Base-by-base conservation (phyloP, 2,329 filamentous ascomycete species). In the Endothia cerciana region DNA sequence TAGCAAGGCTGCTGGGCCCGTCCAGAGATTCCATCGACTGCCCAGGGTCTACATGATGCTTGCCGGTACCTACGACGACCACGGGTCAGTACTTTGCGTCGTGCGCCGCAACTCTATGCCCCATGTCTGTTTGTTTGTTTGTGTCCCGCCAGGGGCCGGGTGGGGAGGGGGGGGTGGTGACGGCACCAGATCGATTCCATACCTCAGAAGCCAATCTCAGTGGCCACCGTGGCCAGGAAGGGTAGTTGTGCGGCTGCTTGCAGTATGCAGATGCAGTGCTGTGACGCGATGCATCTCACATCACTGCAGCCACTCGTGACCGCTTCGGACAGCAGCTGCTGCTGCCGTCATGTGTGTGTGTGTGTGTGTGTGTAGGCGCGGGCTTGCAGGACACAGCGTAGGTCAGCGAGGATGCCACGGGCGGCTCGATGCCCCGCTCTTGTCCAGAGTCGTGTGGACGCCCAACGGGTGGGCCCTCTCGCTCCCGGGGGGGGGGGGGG, bases 251-350 rank as follows among this genome's bases (percentile, higher is more conserved):
- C 45, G 45, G 47, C 30, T 53, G 30, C 45, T 2, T 56, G 53
- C 30, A 56, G 33, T 17, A 38, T 53, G 30, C 43, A 55, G 36
- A 45, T 43, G 57, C 40, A 45, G n/a, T 22, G 17, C 33, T 22
- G 17, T 47, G 38, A 43, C 38, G 60, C 60, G 49, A 45, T 56
- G 47, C 22, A 53, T 55, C 60, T 47, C 58, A 56, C 38, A 62
- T 53, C 28, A 43, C 49, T 41, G 49, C 36, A 56, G 17, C 60
- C 36, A 45, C 49, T 25, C 49, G 60, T 62, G 60, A 56, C 60
- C 43, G 22, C 58, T 33, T 36, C 19, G 43, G 13, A 55, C 51
- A 55, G 30, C 41, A 33, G 49, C 51, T 15, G 19, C 51, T 36
- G 5, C n/a, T 13, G 30, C n/a, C n/a, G n/a, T n/a, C n/a, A n/a